Evolutionary conservation across 495 filamentous ascomycete genomes (phyloP), one percentile per base, ranked within the genome.

Genomic region (Pyronema domesticum): DNA sequence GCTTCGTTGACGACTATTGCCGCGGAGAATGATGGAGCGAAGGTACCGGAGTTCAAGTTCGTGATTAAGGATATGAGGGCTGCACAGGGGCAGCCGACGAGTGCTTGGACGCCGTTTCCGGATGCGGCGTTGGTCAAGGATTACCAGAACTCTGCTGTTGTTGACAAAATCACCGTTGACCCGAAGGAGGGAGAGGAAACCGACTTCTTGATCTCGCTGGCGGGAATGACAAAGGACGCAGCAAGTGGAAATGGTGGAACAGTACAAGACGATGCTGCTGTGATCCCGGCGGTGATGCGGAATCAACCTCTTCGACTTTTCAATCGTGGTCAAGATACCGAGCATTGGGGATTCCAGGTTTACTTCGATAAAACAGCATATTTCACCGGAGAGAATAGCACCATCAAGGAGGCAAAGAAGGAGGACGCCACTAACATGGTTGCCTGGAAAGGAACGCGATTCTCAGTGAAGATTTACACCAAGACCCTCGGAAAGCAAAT

Each of bases 291-390:
- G 0, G 73, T 78, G 42, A 76, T 85, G 0, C 62, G 65, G 1
- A 78, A 85, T 35, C 91, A 96, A 59, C 91, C 86, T 0, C 67
- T 96, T 13, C 80, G 83, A 3, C 76, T 96, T 2, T 95, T 84
- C 70, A 82, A 96, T 67, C 81, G 86, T 18, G 87, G 81, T 15
- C 68, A 80, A 36, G 69, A 75, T 2, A 80, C 78, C 0, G 91
- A 98, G 65, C 86, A 94, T 69, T 96, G 93, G 68, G 86, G 85
- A 8, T 95, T 95, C 69, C 95, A 94, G 68, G 83, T 76, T 0
- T 94, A 94, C 72, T 96, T 82, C 68, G 80, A 89, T 67, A 85
- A 86, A 58, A 84, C 83, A 5, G 86, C 93, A 60, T 43, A 64
- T 56, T 43, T 61, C 58, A 14, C 52, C 33, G 58, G 48, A 35